These are phyloP conservation scores for Gracilaria caudata DNA, from an alignment of 23 red algal species.

Conservation along the genomic window DNA sequence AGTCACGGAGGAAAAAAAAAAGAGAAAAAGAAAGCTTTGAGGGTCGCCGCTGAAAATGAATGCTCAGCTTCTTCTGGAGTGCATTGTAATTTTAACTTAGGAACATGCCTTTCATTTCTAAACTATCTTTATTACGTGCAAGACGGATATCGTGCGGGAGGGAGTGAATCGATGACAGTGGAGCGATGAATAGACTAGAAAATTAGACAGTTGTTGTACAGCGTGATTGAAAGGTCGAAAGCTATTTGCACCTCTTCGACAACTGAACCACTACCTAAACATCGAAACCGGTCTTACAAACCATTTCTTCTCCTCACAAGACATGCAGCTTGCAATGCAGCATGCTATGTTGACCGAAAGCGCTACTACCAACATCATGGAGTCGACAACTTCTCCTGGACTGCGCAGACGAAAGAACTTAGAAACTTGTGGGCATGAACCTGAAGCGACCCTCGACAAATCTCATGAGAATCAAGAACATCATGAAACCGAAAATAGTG, in stretches of 20 bases:
- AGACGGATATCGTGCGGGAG: background rate
- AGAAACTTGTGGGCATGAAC: background rate
- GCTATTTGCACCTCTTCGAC: slow-evolving; percentile 17
- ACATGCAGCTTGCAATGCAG: background rate
- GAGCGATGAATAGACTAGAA: background rate
- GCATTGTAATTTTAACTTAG: background rate
- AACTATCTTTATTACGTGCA: background rate
- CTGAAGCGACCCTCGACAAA: background rate
- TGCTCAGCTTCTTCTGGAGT: background rate
- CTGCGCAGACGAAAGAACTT: background rate
- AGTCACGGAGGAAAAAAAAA: background rate
- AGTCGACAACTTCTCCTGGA: background rate
- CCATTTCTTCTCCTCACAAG: background rate
- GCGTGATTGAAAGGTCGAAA: background rate
- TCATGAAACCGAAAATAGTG: background rate
- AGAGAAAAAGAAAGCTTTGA: background rate
- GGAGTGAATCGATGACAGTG: background rate
- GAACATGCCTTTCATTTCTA: slow-evolving; percentile 17
- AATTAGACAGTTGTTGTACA: slow-evolving; percentile 4
- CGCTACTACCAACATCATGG: background rate
- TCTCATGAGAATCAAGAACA: background rate
- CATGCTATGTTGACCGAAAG: background rate
- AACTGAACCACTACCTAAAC: background rate
- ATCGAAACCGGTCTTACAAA: background rate
- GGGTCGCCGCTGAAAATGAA: background rate